phyloP scores from a whole-genome alignment of 805 yeast genomes.

The Huiozyma sinensis region DNA sequence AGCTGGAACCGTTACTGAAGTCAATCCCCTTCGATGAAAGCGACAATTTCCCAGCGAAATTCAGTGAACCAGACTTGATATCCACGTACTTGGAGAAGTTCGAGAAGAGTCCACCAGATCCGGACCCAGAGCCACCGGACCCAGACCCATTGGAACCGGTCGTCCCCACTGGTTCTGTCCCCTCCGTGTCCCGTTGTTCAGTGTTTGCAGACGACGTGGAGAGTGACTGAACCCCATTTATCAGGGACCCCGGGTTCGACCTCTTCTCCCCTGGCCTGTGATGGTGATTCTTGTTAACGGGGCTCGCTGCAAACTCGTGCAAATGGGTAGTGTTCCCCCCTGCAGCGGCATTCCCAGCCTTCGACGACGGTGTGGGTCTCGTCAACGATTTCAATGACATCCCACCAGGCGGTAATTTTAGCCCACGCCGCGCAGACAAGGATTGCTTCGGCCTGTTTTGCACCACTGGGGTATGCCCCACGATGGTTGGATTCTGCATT shows the following conservation, averaged over 20 bases:
- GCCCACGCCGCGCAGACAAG: slow-evolving; percentile 80
- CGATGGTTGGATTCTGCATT: not conserved
- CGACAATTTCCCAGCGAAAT: slow-evolving; percentile 89
- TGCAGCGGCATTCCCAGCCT: slow-evolving; percentile 1
- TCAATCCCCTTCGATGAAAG: slow-evolving; percentile 86
- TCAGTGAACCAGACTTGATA: slow-evolving; percentile 82
- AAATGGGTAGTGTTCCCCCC: slow-evolving; percentile 8
- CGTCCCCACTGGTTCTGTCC: slow-evolving; percentile 16
- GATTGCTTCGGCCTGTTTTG: slow-evolving; percentile 48
- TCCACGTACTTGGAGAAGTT: slow-evolving; percentile 82
- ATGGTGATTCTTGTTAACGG: slow-evolving; percentile 12
- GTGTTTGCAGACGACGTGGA: slow-evolving; percentile 24
- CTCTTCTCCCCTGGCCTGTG: slow-evolving; percentile 11
- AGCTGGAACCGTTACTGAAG: slow-evolving; percentile 78
- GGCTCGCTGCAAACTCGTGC: slow-evolving; percentile 23
- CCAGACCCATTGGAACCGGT: slow-evolving; percentile 11
- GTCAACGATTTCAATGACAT: slow-evolving; percentile 22
- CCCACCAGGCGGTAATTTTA: slow-evolving; percentile 43
- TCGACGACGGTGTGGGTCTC: slow-evolving; percentile 3
- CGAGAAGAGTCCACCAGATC: slow-evolving; percentile 54
- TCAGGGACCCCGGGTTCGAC: slow-evolving; percentile 23
- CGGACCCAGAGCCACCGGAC: slow-evolving; percentile 6
- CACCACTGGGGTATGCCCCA: not conserved
- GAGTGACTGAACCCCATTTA: slow-evolving; percentile 24
- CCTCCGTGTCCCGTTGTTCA: slow-evolving; percentile 21